Base-by-base conservation (phyloP, 208 protist species). In the Trypanosoma mega region DNA sequence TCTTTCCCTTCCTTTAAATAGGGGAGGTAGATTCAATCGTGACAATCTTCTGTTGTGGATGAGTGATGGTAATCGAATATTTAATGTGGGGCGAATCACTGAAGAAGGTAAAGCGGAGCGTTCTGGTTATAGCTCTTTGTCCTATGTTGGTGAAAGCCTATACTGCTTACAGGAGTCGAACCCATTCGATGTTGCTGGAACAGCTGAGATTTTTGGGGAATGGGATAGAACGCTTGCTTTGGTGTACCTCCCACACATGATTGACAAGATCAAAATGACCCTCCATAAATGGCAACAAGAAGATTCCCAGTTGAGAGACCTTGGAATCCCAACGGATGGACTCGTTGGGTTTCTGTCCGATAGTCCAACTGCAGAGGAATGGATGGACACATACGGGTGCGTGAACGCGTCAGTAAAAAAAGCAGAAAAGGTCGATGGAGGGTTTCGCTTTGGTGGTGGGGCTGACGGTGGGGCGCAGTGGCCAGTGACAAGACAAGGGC, bases 401-500 rank as follows among this genome's bases (percentile, higher is more conserved):
- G 44, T 63, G 7, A 27, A 54, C 29, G 58, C 58, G 18, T 34
- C 5, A 9, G 18, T 54, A 21, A 18, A 37, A 12, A 30, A 30
- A 18, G 58, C 20, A 18, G 23, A n/a, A 33, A 26, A 23, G 3
- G 33, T 52, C 29, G 16, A 11, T 2, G 31, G 36, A 20, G 58
- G 58, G 18, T 31, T 54, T 21, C 26, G 16, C 23, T 63, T 63
- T 33, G 21, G 4, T 20, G 34, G 8, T 12, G 58, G 46, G 20
- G 5, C 31, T 24, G 58, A 23, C 18, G 30, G 46, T 14, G 58
- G 58, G 18, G 63, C 54, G 20, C 45, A 27, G 24, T 69, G 63
- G 63, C 63, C 63, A 7, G 63, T 69, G 4, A 30, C 46, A 29
- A 52, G 31, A 27, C 53, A 69, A 52, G 63, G 63, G 26, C 53